A percentile compares a stretch with the other conserved stretches of the same genome.
phyloP scores from a whole-genome alignment of 345 rosid genomes.

The Conringia planisiliqua region DNA sequence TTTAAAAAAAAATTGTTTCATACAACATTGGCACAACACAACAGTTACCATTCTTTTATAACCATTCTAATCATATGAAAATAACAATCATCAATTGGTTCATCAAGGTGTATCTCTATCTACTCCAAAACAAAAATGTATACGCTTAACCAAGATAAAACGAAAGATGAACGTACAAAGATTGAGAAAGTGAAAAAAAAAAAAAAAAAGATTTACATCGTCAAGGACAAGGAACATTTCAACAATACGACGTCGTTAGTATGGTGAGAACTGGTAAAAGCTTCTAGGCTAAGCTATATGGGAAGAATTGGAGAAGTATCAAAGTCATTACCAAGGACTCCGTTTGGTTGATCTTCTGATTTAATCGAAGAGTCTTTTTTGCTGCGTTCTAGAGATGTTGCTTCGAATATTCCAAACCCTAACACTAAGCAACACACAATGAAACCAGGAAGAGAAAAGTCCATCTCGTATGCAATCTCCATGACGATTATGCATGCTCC shows the following conservation, averaged over 20 bases:
- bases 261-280: background rate
- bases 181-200: background rate
- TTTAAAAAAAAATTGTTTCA: no score
- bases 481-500: constrained; percentile 77
- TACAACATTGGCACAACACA: no score
- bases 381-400: constrained; percentile 68
- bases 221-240: constrained; percentile 10
- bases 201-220: constrained; percentile 15
- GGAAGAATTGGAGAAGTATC: constrained; percentile 35
- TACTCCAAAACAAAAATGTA: background rate
- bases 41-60: no score
- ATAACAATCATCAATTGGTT: no score
- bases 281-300: constrained; percentile 2
- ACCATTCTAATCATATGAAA: no score
- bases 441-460: constrained; percentile 84
- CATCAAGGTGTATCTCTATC: background rate
- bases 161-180: background rate
- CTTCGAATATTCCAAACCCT: constrained; percentile 85
- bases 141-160: background rate
- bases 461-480: constrained; percentile 80
- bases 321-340: constrained; percentile 48
- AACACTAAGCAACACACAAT: constrained; percentile 67
- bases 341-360: constrained; percentile 46
- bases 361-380: constrained; percentile 53
- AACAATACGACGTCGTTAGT: constrained; percentile 7